Percentiles rank a stretch among this genome's conserved stretches.
Evolutionary conservation across 1,139 yeast species (phyloP).

Genomic region (Blastobotrys buckinghamii): DNA sequence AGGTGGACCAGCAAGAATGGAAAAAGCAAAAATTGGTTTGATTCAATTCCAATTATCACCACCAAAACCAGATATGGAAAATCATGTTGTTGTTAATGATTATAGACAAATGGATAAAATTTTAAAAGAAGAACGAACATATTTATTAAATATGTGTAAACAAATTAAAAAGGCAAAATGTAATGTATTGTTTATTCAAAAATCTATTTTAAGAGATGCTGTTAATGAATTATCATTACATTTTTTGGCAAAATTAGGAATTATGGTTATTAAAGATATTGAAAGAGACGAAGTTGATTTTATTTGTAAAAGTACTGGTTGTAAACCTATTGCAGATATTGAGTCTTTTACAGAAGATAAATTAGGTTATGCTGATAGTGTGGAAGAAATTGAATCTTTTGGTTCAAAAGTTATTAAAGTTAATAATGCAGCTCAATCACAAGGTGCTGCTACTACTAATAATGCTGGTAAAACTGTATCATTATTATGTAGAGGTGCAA

Average conservation of each 20-base stretch:
- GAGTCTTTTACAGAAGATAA: constrained; percentile 91
- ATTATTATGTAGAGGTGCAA: constrained; percentile 92
- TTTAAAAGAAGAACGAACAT: constrained; percentile 94
- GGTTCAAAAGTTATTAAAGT: constrained; percentile 90
- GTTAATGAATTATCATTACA: constrained; percentile 95
- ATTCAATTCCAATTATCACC: constrained; percentile 96
- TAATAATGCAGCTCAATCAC: constrained; percentile 79
- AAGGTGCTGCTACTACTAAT: constrained; percentile 5
- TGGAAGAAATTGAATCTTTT: constrained; percentile 87
- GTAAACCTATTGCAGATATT: constrained; percentile 94
- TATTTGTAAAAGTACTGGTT: constrained; percentile 83
- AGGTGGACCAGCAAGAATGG: constrained; percentile 94
- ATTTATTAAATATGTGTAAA: constrained; percentile 87
- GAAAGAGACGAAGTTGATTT: constrained; percentile 97
- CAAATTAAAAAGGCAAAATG: constrained; percentile 95
- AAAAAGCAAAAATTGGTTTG: constrained; percentile 87
- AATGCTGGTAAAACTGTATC: constrained; percentile 56
- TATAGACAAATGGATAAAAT: constrained; percentile 99
- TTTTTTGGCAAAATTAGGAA: constrained; percentile 85
- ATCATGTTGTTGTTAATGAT: constrained; percentile 93
- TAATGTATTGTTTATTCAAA: constrained; percentile 88
- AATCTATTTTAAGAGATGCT: constrained; percentile 93
- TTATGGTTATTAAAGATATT: constrained; percentile 89
- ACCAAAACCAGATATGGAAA: constrained; percentile 98
- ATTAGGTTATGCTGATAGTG: constrained; percentile 83